These are phyloP conservation scores for Fusarium setosum DNA, from an alignment of 2,329 filamentous ascomycete species.

Conservation along the genomic window DNA sequence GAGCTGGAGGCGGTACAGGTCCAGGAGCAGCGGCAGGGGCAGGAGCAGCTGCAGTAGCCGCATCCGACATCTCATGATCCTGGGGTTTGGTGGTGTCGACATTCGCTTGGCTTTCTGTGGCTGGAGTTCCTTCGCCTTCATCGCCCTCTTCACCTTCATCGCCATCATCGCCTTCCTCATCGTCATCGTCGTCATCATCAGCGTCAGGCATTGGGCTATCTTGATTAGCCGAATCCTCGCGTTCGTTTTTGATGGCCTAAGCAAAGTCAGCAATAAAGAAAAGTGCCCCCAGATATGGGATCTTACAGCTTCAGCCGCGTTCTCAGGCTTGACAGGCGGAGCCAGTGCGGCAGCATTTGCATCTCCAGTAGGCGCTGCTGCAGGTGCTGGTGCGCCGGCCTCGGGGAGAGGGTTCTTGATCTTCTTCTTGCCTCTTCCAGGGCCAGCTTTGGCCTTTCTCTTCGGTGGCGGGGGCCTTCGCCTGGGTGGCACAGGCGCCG, in stretches of 20 bases:
- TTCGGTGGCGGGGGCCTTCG: slow-evolving; percentile 81
- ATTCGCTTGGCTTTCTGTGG: slow-evolving; percentile 43
- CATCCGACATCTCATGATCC: slow-evolving; percentile 53
- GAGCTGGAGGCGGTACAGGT: neutral
- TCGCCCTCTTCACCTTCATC: slow-evolving; percentile 61
- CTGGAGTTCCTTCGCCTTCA: slow-evolving; percentile 54
- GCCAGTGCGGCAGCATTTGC: slow-evolving; percentile 51
- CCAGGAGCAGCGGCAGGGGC: neutral
- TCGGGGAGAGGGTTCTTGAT: slow-evolving; percentile 66
- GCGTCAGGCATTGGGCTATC: slow-evolving; percentile 67
- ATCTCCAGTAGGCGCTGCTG: slow-evolving; percentile 49
- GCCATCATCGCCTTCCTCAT: slow-evolving; percentile 59
- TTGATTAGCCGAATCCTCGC: slow-evolving; percentile 56
- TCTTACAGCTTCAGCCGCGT: slow-evolving; percentile 49
- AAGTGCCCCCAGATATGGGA: neutral
- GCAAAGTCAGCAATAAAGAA: slow-evolving; percentile 29
- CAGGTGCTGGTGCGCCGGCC: slow-evolving; percentile 43
- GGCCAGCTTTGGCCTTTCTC: slow-evolving; percentile 80
- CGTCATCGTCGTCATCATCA: slow-evolving; percentile 60
- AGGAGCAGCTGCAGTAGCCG: slow-evolving; percentile 39
- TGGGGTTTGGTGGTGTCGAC: slow-evolving; percentile 46
- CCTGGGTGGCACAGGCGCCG: slow-evolving; percentile 55
- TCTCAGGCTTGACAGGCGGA: slow-evolving; percentile 52
- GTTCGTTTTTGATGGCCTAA: slow-evolving; percentile 56
- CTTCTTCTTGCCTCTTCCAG: slow-evolving; percentile 83